Conservation (phyloP, 2,329 filamentous ascomycete genomes). For the Didymella segeticola region DNA sequence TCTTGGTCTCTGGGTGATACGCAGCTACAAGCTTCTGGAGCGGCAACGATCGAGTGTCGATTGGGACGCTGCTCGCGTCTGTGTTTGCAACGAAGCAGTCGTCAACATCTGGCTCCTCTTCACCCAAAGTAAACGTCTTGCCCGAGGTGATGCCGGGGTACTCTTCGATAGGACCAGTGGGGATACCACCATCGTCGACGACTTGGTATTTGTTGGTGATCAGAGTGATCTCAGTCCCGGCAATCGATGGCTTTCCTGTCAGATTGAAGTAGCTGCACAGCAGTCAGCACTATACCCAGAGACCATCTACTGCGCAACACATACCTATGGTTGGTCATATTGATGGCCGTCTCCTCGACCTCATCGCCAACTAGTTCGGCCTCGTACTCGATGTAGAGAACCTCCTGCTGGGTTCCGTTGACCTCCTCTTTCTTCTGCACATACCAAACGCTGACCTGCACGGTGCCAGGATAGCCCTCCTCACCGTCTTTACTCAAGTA, state of each 20-base stretch:
- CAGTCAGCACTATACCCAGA: neutral
- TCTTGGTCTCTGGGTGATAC: constrained; percentile 73
- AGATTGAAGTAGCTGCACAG: constrained; percentile 71
- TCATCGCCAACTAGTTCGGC: constrained; percentile 76
- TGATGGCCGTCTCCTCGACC: constrained; percentile 87
- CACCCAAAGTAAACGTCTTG: constrained; percentile 74
- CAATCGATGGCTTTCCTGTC: constrained; percentile 62
- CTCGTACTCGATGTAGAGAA: constrained; percentile 89
- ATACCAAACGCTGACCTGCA: constrained; percentile 80
- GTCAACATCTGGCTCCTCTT: constrained; percentile 77
- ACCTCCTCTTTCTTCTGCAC: constrained; percentile 72
- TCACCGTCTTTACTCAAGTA: constrained; percentile 78
- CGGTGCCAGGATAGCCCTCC: constrained; percentile 86
- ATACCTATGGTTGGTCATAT: constrained; percentile 94
- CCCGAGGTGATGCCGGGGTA: constrained; percentile 71
- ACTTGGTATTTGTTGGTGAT: constrained; percentile 72
- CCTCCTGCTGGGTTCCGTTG: constrained; percentile 68
- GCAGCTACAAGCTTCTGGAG: constrained; percentile 74
- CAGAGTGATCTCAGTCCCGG: constrained; percentile 67
- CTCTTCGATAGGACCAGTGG: constrained; percentile 68
- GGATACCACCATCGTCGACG: constrained; percentile 76
- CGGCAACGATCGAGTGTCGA: constrained; percentile 62
- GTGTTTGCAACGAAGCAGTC: constrained; percentile 85
- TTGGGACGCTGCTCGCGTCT: constrained; percentile 59
- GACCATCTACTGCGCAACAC: constrained; percentile 24